These are phyloP conservation scores for Cyberlindnera subsufficiens DNA, from an alignment of 805 yeast species.

Conservation along the genomic window DNA sequence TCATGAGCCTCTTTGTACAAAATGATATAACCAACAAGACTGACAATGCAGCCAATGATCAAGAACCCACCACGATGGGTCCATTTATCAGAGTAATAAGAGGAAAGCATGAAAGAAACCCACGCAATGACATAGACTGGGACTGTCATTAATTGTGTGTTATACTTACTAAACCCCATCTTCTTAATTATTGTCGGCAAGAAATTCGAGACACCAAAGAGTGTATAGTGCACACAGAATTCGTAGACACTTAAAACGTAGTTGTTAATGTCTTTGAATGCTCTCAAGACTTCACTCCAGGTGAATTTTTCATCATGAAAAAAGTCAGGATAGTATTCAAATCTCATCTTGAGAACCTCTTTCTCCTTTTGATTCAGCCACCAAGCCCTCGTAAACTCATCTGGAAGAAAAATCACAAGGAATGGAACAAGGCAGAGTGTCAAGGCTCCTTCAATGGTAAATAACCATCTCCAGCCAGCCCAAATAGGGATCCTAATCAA, in stretches of 20 bases:
- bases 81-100: constrained; percentile 26
- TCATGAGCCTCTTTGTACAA: constrained; percentile 26
- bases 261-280: constrained; percentile 33
- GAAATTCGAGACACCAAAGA: constrained; percentile 40
- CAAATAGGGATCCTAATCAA: constrained; percentile 33
- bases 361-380: constrained; percentile 35
- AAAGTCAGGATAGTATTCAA: constrained; percentile 28
- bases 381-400: constrained; percentile 31
- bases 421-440: constrained; percentile 33
- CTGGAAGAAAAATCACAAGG: constrained; percentile 32
- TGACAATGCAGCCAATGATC: constrained; percentile 27
- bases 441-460: constrained; percentile 43
- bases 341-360: constrained; percentile 30
- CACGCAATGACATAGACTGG: constrained; percentile 36
- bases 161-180: constrained; percentile 36
- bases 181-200: constrained; percentile 38
- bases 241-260: constrained; percentile 32
- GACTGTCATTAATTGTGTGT: constrained; percentile 39
- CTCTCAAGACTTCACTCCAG: constrained; percentile 32
- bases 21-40: constrained; percentile 28
- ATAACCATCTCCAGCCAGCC: constrained; percentile 47
- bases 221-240: constrained; percentile 36
- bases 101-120: constrained; percentile 25
- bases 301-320: constrained; percentile 31
- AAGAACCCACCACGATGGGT: constrained; percentile 31